Percentiles rank a stretch among this genome's conserved stretches.
phyloP scores from a whole-genome alignment of 2,329 filamentous ascomycete species.

The Beauveria asiatica region DNA sequence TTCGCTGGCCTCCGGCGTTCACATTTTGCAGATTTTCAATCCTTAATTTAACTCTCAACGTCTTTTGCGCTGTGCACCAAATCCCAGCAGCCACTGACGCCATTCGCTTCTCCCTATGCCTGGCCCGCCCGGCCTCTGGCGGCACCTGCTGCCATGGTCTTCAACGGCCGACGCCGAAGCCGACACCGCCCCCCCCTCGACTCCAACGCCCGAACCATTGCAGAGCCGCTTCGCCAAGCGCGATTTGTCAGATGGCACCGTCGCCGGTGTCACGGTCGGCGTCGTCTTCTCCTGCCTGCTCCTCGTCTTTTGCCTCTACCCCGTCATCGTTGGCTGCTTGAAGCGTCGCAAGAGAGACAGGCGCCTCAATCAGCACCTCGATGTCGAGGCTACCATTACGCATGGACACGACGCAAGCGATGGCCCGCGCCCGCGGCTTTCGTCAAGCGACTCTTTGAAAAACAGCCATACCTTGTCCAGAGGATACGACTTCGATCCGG shows the following conservation, averaged over 20 bases:
- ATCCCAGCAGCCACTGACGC: not conserved
- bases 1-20: not conserved
- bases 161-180: not conserved
- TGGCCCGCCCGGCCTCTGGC: slow-evolving; percentile 2
- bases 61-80: not conserved
- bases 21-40: not conserved
- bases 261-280: slow-evolving; percentile 31
- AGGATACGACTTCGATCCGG: slow-evolving; percentile 14
- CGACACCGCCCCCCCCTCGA: not conserved
- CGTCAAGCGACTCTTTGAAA: slow-evolving; percentile 30
- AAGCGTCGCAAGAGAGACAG: slow-evolving; percentile 21
- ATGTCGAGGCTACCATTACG: slow-evolving; percentile 23
- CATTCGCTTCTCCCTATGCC: not conserved
- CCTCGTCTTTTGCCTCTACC: slow-evolving; percentile 30
- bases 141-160: slow-evolving; percentile 5
- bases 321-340: slow-evolving; percentile 27
- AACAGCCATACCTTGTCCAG: slow-evolving; percentile 21
- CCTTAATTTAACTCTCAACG: not conserved
- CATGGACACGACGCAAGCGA: slow-evolving; percentile 11
- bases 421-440: slow-evolving; percentile 23
- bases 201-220: not conserved
- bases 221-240: not conserved
- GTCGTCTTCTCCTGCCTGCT: slow-evolving; percentile 25
- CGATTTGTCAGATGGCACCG: slow-evolving; percentile 24
- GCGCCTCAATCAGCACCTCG: slow-evolving; percentile 14